Base-by-base conservation (phyloP, 176 grass and related monocot species). In the Triticum turgidum region DNA sequence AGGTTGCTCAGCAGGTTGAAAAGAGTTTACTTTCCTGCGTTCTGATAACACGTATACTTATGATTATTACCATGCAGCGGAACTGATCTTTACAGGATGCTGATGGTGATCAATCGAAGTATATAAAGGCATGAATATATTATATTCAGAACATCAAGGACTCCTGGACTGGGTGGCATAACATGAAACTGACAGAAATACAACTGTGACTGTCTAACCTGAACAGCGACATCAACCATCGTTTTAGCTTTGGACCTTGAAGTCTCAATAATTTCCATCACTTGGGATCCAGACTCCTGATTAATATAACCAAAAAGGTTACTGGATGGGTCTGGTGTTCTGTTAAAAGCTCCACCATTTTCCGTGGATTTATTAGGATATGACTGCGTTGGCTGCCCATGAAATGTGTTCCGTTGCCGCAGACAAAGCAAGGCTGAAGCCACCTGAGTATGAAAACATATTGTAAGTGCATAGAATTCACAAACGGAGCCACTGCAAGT, bases 171-270 rank as follows among this genome's bases (percentile, higher is more conserved):
- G 32, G 32, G 49, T 71, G 64, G 22, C 15, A 21, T 63, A n/a
- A 15, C 44, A 73, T 54, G 17, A 87, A 45, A 44, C 42, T 66
- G 37, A 52, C 37, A 87, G 70, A 41, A 88, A 69, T 82, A 81
- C 3, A 63, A 17, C 51, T 77, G 39, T 32, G 51, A 27, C 33
- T 22, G 38, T 80, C 82, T 83, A 86, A 99, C 97, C 97, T 96
- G 94, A 69, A 99, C 84, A 90, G 97, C 92, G 80, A 85, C 92
- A 90, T 99, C 90, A 81, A 99, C 97, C 90, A 99, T 96, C 80
- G 84, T 88, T 84, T 85, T 99, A 80, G 97, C 94, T 90, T 80
- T 94, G 85, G 69, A 54, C 59, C 87, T 96, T 9, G 92, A 96
- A 86, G 78, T 94, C 72, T 98, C 96, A 44, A 96, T 93, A 87